Evolutionary conservation across 495 filamentous ascomycete species (phyloP), one percentile per base, ranked within the genome.

Genomic region (Aspergillus olivimuriae): DNA sequence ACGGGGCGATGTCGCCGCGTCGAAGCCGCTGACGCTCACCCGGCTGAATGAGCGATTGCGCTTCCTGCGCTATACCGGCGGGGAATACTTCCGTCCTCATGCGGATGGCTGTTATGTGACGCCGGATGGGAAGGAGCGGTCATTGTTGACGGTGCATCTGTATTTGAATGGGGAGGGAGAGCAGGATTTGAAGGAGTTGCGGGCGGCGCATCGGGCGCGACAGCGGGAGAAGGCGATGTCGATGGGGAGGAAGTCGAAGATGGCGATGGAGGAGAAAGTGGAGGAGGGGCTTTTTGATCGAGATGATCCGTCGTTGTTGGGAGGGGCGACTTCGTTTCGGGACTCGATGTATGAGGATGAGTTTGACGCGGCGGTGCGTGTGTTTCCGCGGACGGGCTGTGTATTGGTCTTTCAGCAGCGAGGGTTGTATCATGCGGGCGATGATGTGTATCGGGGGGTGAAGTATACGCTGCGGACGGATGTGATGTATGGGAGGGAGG

Each of bases 41-140:
- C 52, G 81, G 28, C 56, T 89, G 31, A 92, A 95, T 60, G 82
- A 94, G 55, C 61, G 87, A 31, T 69, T 94, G 62, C 66, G 89
- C 28, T 90, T 94, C 58, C 63, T 95, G 35, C 84, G 75, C 51
- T 95, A 94, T 59, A 75, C 71, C 1, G 65, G 71, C 6, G 86
- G 86, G 0, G 77, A 88, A 52, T 91, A 84, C 58, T 95, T 95
- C 50, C 76, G 70, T 37, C 82, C 82, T 3, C 89, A 95, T 57
- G 80, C 76, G 51, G 89, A 95, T 62, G 84, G 76, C 16, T 51
- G 60, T 9, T 94, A 85, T 55, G 58, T 65, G 4, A 82, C 82
- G 10, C 71, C 75, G 2, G 75, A 83, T 48, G 58, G 66, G 14
- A 58, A 55, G 31, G 76, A 87, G 57, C 57, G 49, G 22, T 86